Evolutionary conservation across 2,329 filamentous ascomycete species (phyloP).

Genomic region (Lecanosticta acicola): DNA sequence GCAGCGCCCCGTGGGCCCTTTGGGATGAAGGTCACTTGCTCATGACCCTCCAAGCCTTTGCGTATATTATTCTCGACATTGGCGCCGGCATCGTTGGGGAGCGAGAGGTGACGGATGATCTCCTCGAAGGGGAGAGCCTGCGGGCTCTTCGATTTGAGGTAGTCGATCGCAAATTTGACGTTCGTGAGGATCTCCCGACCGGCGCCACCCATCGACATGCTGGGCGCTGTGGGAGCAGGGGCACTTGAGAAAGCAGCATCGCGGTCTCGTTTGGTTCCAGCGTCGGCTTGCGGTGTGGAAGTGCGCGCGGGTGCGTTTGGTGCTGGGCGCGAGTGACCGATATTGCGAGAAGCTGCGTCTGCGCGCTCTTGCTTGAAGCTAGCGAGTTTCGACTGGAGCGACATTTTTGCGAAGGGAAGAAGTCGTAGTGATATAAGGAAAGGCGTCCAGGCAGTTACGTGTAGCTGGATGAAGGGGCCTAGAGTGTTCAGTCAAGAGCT

Average conservation of each 20-base stretch:
- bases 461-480: no score
- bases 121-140: conserved; percentile 65
- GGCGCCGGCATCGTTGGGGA: conserved; percentile 45
- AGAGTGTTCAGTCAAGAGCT: conserved; percentile 29
- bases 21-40: conserved; percentile 56
- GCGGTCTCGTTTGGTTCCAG: conserved; percentile 46
- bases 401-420: background rate
- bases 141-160: conserved; percentile 63
- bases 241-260: conserved; percentile 19
- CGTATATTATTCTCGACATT: conserved; percentile 55
- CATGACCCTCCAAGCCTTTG: conserved; percentile 60
- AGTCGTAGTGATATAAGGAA: conserved; percentile 26
- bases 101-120: conserved; percentile 73
- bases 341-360: conserved; percentile 28
- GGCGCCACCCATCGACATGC: background rate
- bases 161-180: conserved; percentile 79
- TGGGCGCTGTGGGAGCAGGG: background rate
- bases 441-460: conserved; percentile 29
- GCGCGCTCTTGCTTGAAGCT: conserved; percentile 29
- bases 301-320: conserved; percentile 20
- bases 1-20: conserved; percentile 31
- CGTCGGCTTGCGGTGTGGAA: conserved; percentile 22
- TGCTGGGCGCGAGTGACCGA: conserved; percentile 23
- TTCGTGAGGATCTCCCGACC: conserved; percentile 70
- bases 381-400: conserved; percentile 25